Evolutionary conservation across 345 rosid species (phyloP), one percentile per base, ranked within the genome.

Genomic region (Luvunga scandens): DNA sequence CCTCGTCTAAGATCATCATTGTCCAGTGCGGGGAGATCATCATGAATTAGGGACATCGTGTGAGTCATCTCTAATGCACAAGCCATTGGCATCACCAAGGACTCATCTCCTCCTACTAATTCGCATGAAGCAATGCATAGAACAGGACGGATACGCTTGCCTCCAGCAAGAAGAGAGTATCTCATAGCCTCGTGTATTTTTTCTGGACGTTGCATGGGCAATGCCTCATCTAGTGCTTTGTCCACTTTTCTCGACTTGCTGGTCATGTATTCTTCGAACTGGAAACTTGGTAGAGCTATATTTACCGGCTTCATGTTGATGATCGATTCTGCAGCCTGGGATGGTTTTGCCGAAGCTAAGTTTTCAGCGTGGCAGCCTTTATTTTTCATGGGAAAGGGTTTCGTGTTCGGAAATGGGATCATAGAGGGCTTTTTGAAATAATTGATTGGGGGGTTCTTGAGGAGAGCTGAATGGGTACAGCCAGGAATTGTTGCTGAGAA

Each of bases 21-120:
- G 66, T 90, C 97, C 91, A 92, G 85, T 67, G 92, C 91, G 4
- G 93, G 97, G 56, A 92, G 88, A 33, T 92, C 97, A 4, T 92
- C 93, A 30, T 90, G 92, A 77, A 92, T 84, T 1, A 92, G 45
- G 5, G 92, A 85, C 93, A 88, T 91, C 0, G 93, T 88, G 70
- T 88, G 91, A 56, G 88, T 87, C 97, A 92, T 92, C 82, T 92
- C 93, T 13, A 91, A 45, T 4, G 92, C 93, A 21, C 94, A 92
- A 21, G 94, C 97, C 8, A 83, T 70, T 9, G 94, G 90, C 88
- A 92, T 86, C 0, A 85, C 92, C 0, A 60, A 56, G 7, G 75
- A 61, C 75, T 87, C 85, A 9, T 84, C 57, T 2, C 96, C 91
- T 2, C 96, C 93, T 1, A 93, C 86, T 7, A 93, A 72, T 64